Evolutionary conservation across 1,284 basidiomycete species (phyloP), one percentile per base, ranked within the genome.

Genomic region (Ustilago crameri): DNA sequence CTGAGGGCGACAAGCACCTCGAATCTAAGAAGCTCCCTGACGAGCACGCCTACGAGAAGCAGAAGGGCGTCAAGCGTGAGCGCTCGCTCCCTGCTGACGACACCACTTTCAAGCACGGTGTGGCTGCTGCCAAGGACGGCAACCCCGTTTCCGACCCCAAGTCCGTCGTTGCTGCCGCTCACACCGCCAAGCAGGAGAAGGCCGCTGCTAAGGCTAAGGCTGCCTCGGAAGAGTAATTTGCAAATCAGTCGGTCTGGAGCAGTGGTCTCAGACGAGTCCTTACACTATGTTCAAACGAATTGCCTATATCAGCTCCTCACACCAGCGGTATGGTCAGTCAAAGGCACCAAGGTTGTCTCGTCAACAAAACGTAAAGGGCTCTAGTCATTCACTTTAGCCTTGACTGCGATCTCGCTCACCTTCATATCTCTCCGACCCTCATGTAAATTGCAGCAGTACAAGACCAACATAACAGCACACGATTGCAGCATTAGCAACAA

Each of bases 41-140:
- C 44, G 67, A 70, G 46, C 60, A 70, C 53, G 67, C 67, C 17
- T 55, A 41, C 42, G 67, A 70, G 38, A 70, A 64, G 67, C 60
- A 69, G 51, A 49, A 53, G 56, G 51, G 56, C 41, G 58, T 54
- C 46, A 70, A 64, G 61, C 60, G 61, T 38, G 61, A 64, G 42
- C 51, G 46, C 24, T 27, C 52, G 10, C 53, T 64, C 26, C 61
- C 67, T 15, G 17, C 22, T 34, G 67, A 70, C 46, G 57, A 70
- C 57, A 70, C 67, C 53, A 64, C 67, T 32, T 70, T 70, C 67
- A 55, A 70, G 67, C 67, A 71, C 61, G 68, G 68, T 15, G 54
- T 71, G 2, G 68, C 68, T 49, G 68, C 68, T 48, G 62, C 68
- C 57, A 71, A 66, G 62, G 68, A 71, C 35, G 68, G 68, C 43